Evolutionary conservation across 495 filamentous ascomycete genomes (phyloP).

Genomic region (Cryomyces minteri): DNA sequence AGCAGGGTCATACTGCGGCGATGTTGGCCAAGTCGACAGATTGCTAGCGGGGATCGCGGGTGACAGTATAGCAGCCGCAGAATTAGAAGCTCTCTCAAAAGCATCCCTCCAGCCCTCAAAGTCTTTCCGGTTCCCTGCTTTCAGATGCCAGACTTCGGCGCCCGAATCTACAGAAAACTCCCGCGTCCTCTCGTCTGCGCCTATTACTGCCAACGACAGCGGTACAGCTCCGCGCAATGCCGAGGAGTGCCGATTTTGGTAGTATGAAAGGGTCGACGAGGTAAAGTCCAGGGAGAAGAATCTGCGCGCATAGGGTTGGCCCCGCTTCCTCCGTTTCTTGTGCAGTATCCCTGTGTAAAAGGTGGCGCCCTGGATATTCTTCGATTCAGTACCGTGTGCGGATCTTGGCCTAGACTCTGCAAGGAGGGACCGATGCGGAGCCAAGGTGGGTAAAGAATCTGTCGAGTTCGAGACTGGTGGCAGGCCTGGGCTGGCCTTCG

Average conservation of each 20-base stretch:
- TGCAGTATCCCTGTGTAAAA: constrained; percentile 68
- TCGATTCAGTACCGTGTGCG: constrained; percentile 4
- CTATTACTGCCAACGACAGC: constrained; percentile 73
- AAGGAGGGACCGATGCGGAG: constrained; percentile 2
- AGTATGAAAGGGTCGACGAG: constrained; percentile 84
- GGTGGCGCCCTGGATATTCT: constrained; percentile 13
- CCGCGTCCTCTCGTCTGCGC: constrained; percentile 64
- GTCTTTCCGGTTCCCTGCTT: constrained; percentile 60
- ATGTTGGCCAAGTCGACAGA: constrained; percentile 15
- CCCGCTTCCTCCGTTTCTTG: constrained; percentile 80
- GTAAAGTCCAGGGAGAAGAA: constrained; percentile 92
- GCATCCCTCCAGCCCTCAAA: constrained; percentile 77
- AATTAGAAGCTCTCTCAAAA: constrained; percentile 53
- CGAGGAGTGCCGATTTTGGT: constrained; percentile 79
- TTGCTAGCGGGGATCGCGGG: constrained; percentile 14
- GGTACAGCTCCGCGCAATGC: constrained; percentile 84
- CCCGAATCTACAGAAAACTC: constrained; percentile 96
- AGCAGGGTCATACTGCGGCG: constrained; percentile 12
- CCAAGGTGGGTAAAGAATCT: constrained; percentile 13
- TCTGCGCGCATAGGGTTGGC: constrained; percentile 79
- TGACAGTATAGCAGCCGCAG: constrained; percentile 1
- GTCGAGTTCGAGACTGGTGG: constrained; percentile 14
- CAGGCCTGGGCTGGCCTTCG: constrained; percentile 16
- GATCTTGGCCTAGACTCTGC: constrained; percentile 14
- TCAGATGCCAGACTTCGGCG: constrained; percentile 93